Evolutionary conservation across 2,329 filamentous ascomycete species (phyloP), one percentile per base, ranked within the genome.

Genomic region (Parascedosporium putredinis): DNA sequence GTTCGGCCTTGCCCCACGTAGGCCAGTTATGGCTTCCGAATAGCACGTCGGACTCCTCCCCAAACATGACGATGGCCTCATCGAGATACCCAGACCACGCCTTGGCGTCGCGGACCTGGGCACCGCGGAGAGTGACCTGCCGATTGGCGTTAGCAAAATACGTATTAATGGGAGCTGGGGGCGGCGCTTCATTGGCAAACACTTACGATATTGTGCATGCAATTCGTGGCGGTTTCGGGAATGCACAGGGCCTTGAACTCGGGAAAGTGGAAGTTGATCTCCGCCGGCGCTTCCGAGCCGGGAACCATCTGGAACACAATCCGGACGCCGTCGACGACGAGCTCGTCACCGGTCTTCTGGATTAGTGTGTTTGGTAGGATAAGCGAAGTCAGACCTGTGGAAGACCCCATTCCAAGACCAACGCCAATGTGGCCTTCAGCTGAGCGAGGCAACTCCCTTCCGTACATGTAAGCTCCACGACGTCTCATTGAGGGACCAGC

Each of bases 11-110:
- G 1, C 64, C 65, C 64, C 65, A 71, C 0, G 65, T 69, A n/a
- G 67, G 68, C 67, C 68, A 71, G 51, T 66, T 57, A 53, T 71
- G 67, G 20, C 61, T 58, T 1, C 59, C 60, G 47, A 69, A 68
- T 3, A 67, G 47, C 2, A 69, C 62, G 4, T 67, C 60, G 1
- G 62, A 45, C 3, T 58, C 51, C 2, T 54, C 44, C 0, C 60
- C 62, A 47, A 61, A 70, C n/a, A 69, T 42, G 10, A 56, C 57
- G 18, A 68, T 58, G 4, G 64, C 55, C 50, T 65, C 62, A 27
- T 67, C 64, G 7, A 71, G 52, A 43, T 69, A 67, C 14, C 56
- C 52, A 2, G 64, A 60, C 68, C 67, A 72, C 2, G 57, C 58
- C 22, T 65, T 61, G 1, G 68, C 60, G 53, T 72, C 68, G 9